Percentiles rank a stretch among this genome's conserved stretches.
These are phyloP conservation scores for Glycine latifolia DNA, from an alignment of 306 rosid genomes.

Conservation along the genomic window DNA sequence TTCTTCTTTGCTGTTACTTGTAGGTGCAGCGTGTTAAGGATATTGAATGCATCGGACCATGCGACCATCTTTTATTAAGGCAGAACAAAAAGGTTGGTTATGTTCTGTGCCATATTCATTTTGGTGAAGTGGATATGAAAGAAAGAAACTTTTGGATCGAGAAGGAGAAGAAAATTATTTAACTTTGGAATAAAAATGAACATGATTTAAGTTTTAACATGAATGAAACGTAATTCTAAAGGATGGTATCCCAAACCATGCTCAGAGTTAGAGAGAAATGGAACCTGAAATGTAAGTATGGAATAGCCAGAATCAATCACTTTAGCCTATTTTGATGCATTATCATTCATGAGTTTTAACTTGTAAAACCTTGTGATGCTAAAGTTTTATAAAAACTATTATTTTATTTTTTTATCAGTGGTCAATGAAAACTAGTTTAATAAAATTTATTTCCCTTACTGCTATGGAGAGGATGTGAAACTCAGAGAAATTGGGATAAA, in stretches of 20 bases:
- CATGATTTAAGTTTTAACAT: neutral
- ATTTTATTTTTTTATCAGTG: neutral
- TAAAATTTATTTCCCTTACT: slow-evolving; percentile 9
- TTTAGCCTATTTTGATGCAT: slow-evolving; percentile 14
- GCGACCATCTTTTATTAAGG: slow-evolving; percentile 60
- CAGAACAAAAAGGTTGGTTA: slow-evolving; percentile 79
- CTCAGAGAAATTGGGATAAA: too few species aligned
- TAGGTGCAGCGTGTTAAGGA: slow-evolving; percentile 60
- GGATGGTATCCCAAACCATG: slow-evolving; percentile 23
- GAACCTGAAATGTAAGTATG: slow-evolving; percentile 18
- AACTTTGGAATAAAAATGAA: slow-evolving; percentile 21
- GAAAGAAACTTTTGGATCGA: slow-evolving; percentile 15
- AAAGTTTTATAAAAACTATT: slow-evolving; percentile 6
- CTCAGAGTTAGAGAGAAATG: slow-evolving; percentile 16
- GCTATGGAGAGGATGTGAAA: neutral
- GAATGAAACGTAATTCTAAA: slow-evolving; percentile 30
- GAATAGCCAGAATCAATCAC: slow-evolving; percentile 8
- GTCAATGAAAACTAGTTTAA: slow-evolving; percentile 3
- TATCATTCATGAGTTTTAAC: neutral
- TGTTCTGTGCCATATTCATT: neutral
- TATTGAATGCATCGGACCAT: slow-evolving; percentile 53
- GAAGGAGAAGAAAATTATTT: slow-evolving; percentile 24
- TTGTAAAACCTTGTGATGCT: slow-evolving; percentile 9
- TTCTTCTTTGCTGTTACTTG: slow-evolving; percentile 44
- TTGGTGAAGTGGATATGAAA: slow-evolving; percentile 6